Conservation (phyloP, 139 green algal genomes). For the Closterium sp. region DNA sequence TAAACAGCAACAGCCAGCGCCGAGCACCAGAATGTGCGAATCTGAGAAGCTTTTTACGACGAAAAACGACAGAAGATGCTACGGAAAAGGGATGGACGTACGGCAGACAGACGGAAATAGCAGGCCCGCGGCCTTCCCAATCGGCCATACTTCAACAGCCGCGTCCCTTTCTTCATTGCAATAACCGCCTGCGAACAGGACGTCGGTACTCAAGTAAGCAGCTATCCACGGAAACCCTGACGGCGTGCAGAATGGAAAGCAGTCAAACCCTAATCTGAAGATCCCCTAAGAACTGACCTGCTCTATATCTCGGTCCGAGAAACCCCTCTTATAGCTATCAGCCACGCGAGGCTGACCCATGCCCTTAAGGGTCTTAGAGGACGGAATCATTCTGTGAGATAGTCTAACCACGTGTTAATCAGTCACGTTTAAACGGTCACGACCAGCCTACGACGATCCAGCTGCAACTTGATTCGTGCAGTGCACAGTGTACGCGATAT, state of each 20-base stretch:
- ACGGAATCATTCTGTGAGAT: neutral
- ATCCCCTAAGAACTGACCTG: neutral
- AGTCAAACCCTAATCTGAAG: neutral
- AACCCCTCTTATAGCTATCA: neutral
- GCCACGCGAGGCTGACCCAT: neutral
- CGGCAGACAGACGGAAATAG: constrained; percentile 38
- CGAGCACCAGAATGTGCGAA: neutral
- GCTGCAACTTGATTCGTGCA: neutral
- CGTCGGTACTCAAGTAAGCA: neutral
- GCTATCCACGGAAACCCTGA: neutral
- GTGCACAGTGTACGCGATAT: neutral
- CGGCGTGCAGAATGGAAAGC: neutral
- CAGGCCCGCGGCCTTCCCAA: constrained; percentile 40
- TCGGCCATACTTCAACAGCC: constrained; percentile 51
- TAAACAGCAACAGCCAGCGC: neutral
- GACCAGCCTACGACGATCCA: neutral
- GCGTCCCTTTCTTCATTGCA: constrained; percentile 52
- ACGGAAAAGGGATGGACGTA: constrained; percentile 15
- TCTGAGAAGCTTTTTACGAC: neutral
- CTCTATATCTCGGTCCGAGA: neutral
- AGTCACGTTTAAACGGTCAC: neutral
- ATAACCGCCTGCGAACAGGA: constrained; percentile 37
- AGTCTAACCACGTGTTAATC: neutral
- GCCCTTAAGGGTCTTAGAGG: neutral
- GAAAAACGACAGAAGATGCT: neutral